These are phyloP conservation scores for Cladosporium sp. DNA, from an alignment of 2,329 filamentous ascomycete species.

Conservation along the genomic window DNA sequence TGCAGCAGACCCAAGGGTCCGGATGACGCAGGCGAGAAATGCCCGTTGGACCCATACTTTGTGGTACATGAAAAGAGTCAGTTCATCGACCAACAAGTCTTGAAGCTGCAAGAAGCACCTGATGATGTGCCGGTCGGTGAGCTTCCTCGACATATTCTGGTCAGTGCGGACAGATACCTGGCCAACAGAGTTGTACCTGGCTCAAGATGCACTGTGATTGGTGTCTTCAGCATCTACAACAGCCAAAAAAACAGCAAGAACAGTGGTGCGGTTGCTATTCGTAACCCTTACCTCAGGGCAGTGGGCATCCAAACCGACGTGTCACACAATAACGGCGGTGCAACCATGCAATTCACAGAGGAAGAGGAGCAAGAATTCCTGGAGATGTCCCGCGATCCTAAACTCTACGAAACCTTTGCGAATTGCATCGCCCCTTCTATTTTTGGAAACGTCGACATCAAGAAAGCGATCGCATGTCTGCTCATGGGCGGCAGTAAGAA, in stretches of 20 bases:
- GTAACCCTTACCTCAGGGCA: conserved; percentile 88
- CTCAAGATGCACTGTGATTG: conserved; percentile 89
- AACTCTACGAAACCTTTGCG: conserved; percentile 86
- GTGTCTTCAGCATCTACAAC: conserved; percentile 97
- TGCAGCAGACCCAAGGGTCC: conserved; percentile 54
- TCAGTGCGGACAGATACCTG: conserved; percentile 92
- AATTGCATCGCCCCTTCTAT: conserved; percentile 95
- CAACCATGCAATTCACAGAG: conserved; percentile 72
- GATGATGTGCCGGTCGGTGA: conserved; percentile 97
- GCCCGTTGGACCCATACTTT: conserved; percentile 91
- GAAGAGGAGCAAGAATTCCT: conserved; percentile 96
- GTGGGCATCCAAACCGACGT: conserved; percentile 88
- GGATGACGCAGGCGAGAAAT: conserved; percentile 63
- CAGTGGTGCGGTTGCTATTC: conserved; percentile 80
- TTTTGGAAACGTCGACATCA: conserved; percentile 92
- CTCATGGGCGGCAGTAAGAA: conserved; percentile 95
- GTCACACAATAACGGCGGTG: conserved; percentile 70
- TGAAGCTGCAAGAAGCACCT: conserved; percentile 95
- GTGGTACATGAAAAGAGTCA: conserved; percentile 88
- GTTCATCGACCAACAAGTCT: conserved; percentile 96
- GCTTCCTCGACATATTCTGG: conserved; percentile 85
- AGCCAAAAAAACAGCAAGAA: conserved; percentile 74
- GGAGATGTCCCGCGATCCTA: conserved; percentile 81
- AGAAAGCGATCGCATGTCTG: conserved; percentile 92
- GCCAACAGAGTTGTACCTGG: conserved; percentile 94